These are phyloP conservation scores for Phaeosphaeriaceae sp. DNA, from an alignment of 2,329 filamentous ascomycete genomes.

Conservation along the genomic window DNA sequence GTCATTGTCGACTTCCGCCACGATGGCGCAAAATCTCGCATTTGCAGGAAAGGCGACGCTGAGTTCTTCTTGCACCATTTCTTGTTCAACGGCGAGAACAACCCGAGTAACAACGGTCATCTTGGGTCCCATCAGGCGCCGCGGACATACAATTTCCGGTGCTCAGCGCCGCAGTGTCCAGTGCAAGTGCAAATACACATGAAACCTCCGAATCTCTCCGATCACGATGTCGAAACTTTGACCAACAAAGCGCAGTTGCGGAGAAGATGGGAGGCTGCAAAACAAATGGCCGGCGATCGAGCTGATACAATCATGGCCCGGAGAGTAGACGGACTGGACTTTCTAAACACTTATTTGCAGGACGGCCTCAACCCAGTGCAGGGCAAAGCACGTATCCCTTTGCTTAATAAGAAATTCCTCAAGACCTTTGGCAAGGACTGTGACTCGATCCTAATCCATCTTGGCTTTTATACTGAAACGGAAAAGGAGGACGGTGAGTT, in stretches of 20 bases:
- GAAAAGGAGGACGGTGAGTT: constrained; percentile 44
- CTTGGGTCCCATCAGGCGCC: constrained; percentile 27
- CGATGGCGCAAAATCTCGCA: constrained; percentile 43
- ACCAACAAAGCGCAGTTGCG: constrained; percentile 60
- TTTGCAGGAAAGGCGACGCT: constrained; percentile 53
- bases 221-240: constrained; percentile 58
- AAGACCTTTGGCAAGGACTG: constrained; percentile 69
- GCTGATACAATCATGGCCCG: constrained; percentile 59
- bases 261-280: constrained; percentile 60
- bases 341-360: constrained; percentile 64
- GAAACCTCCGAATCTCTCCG: constrained; percentile 58
- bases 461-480: constrained; percentile 60
- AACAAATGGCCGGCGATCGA: constrained; percentile 59
- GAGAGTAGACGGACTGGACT: constrained; percentile 62
- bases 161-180: constrained; percentile 64
- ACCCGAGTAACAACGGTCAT: constrained; percentile 6
- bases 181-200: constrained; percentile 60
- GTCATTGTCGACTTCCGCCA: constrained; percentile 60
- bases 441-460: constrained; percentile 60
- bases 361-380: constrained; percentile 62
- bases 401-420: constrained; percentile 68
- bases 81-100: constrained; percentile 34
- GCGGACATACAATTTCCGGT: constrained; percentile 57
- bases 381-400: constrained; percentile 61
- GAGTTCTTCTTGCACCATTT: constrained; percentile 69